Percentiles rank a stretch among this genome's conserved stretches.
Evolutionary conservation across 148 eudicot species (phyloP).

Genomic region (Selenicereus undatus): DNA sequence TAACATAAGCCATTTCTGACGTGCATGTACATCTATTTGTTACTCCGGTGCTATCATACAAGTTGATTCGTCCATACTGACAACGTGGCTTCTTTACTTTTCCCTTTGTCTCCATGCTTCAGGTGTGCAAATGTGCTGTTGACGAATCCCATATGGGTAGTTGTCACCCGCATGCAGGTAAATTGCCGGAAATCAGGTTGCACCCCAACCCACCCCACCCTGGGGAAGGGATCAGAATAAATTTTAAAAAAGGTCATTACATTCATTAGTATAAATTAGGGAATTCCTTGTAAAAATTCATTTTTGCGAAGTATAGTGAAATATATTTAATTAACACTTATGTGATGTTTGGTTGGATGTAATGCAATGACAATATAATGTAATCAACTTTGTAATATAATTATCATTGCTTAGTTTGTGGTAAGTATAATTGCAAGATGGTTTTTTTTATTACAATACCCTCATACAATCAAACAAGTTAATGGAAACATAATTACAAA

Average conservation of each 20-base stretch:
- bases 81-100: not conserved
- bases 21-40: not conserved
- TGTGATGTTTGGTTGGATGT: too few relatives aligned
- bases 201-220: not conserved
- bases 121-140: slow-evolving; percentile 93
- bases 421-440: too few relatives aligned
- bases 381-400: too few relatives aligned
- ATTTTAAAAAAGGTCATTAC: too few relatives aligned
- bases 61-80: not conserved
- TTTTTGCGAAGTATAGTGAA: not conserved
- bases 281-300: not conserved
- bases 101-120: not conserved
- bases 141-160: slow-evolving; percentile 97
- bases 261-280: not conserved
- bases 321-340: not conserved
- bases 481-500: too few relatives aligned
- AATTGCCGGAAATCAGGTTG: not conserved
- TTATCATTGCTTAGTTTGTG: too few relatives aligned
- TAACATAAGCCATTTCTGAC: not conserved
- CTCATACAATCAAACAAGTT: too few relatives aligned
- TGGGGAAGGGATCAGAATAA: too few relatives aligned
- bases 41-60: not conserved
- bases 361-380: too few relatives aligned
- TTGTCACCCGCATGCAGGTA: slow-evolving; percentile 99
- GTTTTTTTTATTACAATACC: too few relatives aligned